Percentiles rank a stretch among this genome's conserved stretches.
Evolutionary conservation across 1,284 basidiomycete genomes (phyloP).

Genomic region (Erythrobasidium hasegawianum): DNA sequence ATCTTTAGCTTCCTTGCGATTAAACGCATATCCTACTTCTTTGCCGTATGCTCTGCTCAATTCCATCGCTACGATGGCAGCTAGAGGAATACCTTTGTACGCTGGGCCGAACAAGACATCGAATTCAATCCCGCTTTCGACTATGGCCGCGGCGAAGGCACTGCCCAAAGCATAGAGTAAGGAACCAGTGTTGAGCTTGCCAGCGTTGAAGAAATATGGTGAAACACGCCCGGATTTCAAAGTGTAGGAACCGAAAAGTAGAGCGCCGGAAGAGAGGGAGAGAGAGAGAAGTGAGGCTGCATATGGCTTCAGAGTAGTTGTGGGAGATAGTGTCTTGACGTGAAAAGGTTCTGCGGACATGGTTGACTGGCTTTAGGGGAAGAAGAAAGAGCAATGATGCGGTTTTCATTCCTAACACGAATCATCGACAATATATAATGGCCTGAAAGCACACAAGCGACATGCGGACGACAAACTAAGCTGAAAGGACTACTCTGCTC

Average conservation of each 20-base stretch:
- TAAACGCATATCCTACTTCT: slow-evolving; percentile 79
- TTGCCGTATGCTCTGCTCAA: slow-evolving; percentile 57
- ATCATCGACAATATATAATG: too few relatives aligned
- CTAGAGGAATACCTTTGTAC: slow-evolving; percentile 96
- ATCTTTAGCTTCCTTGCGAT: slow-evolving; percentile 91
- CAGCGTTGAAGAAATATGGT: slow-evolving; percentile 97
- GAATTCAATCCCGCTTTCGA: slow-evolving; percentile 64
- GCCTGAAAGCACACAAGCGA: too few relatives aligned
- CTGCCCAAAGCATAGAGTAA: slow-evolving; percentile 73
- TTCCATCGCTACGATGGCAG: slow-evolving; percentile 76
- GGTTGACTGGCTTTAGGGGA: not conserved
- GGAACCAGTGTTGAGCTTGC: slow-evolving; percentile 76
- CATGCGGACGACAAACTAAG: too few relatives aligned
- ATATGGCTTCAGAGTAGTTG: slow-evolving; percentile 27
- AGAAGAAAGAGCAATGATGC: not conserved
- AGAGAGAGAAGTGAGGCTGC: slow-evolving; percentile 35
- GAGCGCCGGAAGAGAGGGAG: slow-evolving; percentile 49
- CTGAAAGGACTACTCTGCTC: too few relatives aligned
- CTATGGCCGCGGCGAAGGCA: slow-evolving; percentile 79
- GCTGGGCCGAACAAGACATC: slow-evolving; percentile 95
- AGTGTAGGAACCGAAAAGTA: slow-evolving; percentile 85
- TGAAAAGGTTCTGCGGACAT: slow-evolving; percentile 22
- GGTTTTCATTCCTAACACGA: too few relatives aligned
- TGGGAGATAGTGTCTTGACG: slow-evolving; percentile 14
- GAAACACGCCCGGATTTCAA: slow-evolving; percentile 90